Evolutionary conservation across 2,329 filamentous ascomycete genomes (phyloP).

Genomic region (Pseudogymnoascus sp.): DNA sequence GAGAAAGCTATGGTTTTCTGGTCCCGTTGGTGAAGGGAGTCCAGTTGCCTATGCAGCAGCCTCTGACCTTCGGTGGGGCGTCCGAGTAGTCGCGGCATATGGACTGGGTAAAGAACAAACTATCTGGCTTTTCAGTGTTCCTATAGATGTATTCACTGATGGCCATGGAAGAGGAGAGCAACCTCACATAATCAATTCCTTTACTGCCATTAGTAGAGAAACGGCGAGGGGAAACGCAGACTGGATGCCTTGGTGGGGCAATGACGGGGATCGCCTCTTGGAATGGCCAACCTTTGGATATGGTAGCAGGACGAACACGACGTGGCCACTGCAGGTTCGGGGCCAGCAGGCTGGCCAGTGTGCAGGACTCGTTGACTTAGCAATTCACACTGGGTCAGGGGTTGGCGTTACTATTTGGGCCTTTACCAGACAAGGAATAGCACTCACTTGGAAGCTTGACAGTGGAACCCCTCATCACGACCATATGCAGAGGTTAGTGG

Average conservation of each 20-base stretch:
- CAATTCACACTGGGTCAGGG: constrained; percentile 36
- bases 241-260: constrained; percentile 33
- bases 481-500: constrained; percentile 14
- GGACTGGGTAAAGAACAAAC: constrained; percentile 32
- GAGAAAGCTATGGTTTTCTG: constrained; percentile 46
- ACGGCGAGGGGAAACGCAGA: constrained; percentile 16
- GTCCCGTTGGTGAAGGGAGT: constrained; percentile 24
- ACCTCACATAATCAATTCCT: neutral
- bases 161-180: constrained; percentile 17
- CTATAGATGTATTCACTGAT: constrained; percentile 44
- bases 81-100: constrained; percentile 50
- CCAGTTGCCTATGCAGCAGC: constrained; percentile 48
- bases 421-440: constrained; percentile 36
- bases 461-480: neutral
- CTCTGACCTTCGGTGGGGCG: constrained; percentile 47
- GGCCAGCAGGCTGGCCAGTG: constrained; percentile 41
- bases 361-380: constrained; percentile 39
- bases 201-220: neutral
- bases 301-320: neutral
- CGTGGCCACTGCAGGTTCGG: constrained; percentile 40
- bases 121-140: constrained; percentile 53
- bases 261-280: constrained; percentile 19
- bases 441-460: constrained; percentile 31
- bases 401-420: constrained; percentile 44
- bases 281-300: constrained; percentile 15